Conservation (phyloP, 169 alveolate species). For the Plasmodium adleri region DNA sequence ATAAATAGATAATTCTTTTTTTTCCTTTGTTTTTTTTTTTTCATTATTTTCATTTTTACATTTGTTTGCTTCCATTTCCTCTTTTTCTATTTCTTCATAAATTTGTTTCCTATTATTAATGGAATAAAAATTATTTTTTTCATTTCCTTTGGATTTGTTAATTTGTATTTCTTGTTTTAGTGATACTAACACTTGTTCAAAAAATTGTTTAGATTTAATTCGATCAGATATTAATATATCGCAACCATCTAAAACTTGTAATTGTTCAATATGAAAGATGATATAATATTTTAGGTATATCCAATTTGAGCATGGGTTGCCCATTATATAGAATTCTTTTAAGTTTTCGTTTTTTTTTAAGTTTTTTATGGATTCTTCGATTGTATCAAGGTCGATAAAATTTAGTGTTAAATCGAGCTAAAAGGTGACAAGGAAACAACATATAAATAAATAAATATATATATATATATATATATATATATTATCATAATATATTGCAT, state of each 20-base stretch:
- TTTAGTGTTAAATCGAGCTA: constrained; percentile 92
- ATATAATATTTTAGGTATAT: constrained; percentile 81
- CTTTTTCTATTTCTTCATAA: constrained; percentile 78
- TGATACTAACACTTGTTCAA: constrained; percentile 76
- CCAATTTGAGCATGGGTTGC: constrained; percentile 93
- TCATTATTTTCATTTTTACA: constrained; percentile 18
- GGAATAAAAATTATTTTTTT: constrained; percentile 75
- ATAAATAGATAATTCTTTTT: constrained; percentile 80
- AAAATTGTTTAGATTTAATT: constrained; percentile 85
- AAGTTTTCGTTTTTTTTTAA: constrained; percentile 80
- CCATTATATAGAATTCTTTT: constrained; percentile 89
- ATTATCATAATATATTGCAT: neutral
- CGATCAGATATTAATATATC: constrained; percentile 89
- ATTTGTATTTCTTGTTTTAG: constrained; percentile 71
- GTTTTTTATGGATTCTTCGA: constrained; percentile 86
- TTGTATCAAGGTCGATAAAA: constrained; percentile 86
- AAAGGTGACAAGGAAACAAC: neutral
- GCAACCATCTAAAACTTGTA: constrained; percentile 88
- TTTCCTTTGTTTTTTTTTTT: constrained; percentile 67
- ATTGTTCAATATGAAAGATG: constrained; percentile 83
- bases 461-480: neutral
- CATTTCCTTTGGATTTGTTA: neutral
- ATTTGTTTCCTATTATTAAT: constrained; percentile 77
- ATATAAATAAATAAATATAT: no score
- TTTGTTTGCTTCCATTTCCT: constrained; percentile 22